Evolutionary conservation across 2,329 filamentous ascomycete species (phyloP).

Genomic region (Pseudogymnoascus sp.): DNA sequence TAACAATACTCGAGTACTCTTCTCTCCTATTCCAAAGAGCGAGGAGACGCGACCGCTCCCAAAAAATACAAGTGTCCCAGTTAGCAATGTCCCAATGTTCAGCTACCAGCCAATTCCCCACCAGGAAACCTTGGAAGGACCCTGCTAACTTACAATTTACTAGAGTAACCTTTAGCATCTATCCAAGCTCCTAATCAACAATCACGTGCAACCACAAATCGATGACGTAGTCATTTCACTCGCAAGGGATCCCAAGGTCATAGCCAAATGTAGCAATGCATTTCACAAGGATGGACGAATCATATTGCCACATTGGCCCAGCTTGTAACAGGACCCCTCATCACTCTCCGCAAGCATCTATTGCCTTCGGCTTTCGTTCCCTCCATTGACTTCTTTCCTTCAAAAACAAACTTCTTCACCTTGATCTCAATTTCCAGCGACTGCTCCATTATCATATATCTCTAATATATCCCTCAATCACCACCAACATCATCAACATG

Average conservation of each 20-base stretch:
- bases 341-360: background rate
- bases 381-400: slow-evolving; percentile 2
- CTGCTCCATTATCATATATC: background rate
- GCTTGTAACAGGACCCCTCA: slow-evolving; percentile 5
- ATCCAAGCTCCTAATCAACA: background rate
- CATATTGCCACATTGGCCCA: background rate
- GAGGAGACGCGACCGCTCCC: background rate
- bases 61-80: background rate
- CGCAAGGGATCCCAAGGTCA: background rate
- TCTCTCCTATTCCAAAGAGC: background rate
- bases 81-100: background rate
- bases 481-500: slow-evolving; percentile 22
- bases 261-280: background rate
- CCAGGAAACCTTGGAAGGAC: slow-evolving; percentile 4
- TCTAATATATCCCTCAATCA: slow-evolving; percentile 1
- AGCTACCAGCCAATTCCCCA: background rate
- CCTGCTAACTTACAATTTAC: slow-evolving; percentile 2
- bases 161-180: background rate
- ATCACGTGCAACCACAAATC: background rate
- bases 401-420: slow-evolving; percentile 6
- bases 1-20: background rate
- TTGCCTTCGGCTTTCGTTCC: background rate
- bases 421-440: background rate
- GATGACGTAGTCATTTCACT: background rate
- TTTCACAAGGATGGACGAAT: slow-evolving; percentile 2